Evolutionary conservation across 805 yeast species (phyloP), one percentile per base, ranked within the genome.

Genomic region (Saturnispora dispora): DNA sequence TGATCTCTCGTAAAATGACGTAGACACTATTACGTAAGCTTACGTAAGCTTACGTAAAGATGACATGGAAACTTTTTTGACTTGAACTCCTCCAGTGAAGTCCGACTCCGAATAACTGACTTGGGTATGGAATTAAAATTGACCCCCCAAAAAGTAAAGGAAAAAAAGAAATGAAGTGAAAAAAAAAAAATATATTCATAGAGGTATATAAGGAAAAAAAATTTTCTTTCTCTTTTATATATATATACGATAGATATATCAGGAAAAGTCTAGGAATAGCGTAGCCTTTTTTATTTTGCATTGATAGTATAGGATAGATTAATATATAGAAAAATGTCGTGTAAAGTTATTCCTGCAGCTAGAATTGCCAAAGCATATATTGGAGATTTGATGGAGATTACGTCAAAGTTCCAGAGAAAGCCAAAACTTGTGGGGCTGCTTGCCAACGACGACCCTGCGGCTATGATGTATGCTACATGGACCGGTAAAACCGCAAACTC

Each of bases 371-470:
- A 90, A 63, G 76, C 82, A 6, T 93, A 79, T 65, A 76, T 79
- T 22, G 81, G 80, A 43, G 98, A 93, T 65, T 78, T 93, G 50
- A 72, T 73, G 17, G 63, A 66, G 6, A 81, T 80, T 45, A 85
- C 88, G 9, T 62, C 71, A 23, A 57, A 68, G 18, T 70, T 89
- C 33, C 69, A 63, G 11, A 68, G 69, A 1, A 71, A 77, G 55
- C 98, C 98, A 6, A 78, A 77, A 57, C 71, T 93, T 39, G 97
- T 91, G 33, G 99, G 99, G 0, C 81, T 93, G 55, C 72, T 93
- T 41, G 97, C 97, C 15, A 93, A 93, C 66, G 73, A 76, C 15
- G 99, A 93, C 60, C 98, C 97, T 2, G 96, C 98, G 11, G 98
- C 96, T 5, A 77, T 78, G 61, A 85, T 85, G 85, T 93, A 93